Base-by-base conservation (phyloP, 805 yeast species). In the Yarrowia hollandica region DNA sequence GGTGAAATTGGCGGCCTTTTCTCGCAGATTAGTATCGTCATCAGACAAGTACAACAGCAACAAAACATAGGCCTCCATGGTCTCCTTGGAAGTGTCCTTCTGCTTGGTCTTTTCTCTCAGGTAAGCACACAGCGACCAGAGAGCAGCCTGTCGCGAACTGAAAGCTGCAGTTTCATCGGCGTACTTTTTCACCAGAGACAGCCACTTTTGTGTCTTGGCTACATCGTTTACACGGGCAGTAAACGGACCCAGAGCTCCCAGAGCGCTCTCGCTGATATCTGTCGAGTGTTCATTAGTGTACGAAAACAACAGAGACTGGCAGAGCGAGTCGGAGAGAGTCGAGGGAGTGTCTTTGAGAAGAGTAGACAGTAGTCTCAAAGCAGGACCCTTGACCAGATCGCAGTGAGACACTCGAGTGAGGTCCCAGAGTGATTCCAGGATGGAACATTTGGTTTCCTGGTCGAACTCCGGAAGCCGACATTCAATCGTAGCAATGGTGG, bases 21-120 rank as follows among this genome's bases (percentile, higher is more conserved):
- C 69, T 60, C 95, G 74, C 5, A 87, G 71, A 12, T 77, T 82
- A 11, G 76, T 81, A 64, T 86, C 92, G 65, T 88, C 96, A 69
- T 89, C 96, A 31, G 59, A 71, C 63, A 68, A 56, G 28, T 62
- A 67, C 12, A 39, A 25, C 48, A 56, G 62, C 25, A 72, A 61
- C 8, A 54, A 31, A 35, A 62, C 34, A 28, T 59, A 54, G 5
- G 62, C 60, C 9, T 25, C 46, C 58, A 52, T 52, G 16, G 35
- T 25, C 33, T 37, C 44, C 2, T 14, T 12, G 8, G 44, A 35
- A 2, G 42, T 19, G 11, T 34, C 35, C 3, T 37, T 28, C 16
- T 23, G 39, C 8, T 28, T 19, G 16, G 33, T 22, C 33, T 21
- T 33, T n/a, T 31, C 55, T 15, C 55, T 61, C 66, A 67, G 56